Percentiles rank a stretch among this genome's conserved stretches.
phyloP scores from a whole-genome alignment of 495 filamentous ascomycete genomes.

The Penicillium odoratum region DNA sequence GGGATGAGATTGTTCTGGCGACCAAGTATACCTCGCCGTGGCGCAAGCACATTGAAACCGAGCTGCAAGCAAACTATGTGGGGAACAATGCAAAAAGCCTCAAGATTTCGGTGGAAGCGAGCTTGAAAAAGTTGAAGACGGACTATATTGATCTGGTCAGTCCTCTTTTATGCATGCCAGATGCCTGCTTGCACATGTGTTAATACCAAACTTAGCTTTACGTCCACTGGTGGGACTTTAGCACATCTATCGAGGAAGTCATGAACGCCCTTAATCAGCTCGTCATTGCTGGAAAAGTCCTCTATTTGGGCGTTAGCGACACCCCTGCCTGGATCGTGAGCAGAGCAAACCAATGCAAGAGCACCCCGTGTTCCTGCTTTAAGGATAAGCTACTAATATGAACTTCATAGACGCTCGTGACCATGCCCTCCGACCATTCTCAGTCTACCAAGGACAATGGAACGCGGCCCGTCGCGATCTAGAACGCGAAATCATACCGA shows the following conservation, averaged over 20 bases:
- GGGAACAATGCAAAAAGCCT: conserved; percentile 58
- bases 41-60: conserved; percentile 29
- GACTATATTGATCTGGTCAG: conserved; percentile 58
- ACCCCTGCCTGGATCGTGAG: conserved; percentile 64
- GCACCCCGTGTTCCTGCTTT: too few relatives aligned
- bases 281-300: conserved; percentile 57
- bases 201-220: conserved; percentile 36
- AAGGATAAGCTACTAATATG: background rate
- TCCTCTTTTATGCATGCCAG: background rate
- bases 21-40: conserved; percentile 64
- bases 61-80: conserved; percentile 54
- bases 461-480: conserved; percentile 53
- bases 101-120: conserved; percentile 53
- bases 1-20: conserved; percentile 70
- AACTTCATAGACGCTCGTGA: conserved; percentile 50
- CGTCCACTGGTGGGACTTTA: conserved; percentile 62
- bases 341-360: conserved; percentile 47
- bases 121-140: conserved; percentile 61
- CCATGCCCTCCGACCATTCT: conserved; percentile 61
- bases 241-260: conserved; percentile 59
- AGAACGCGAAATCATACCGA: conserved; percentile 59
- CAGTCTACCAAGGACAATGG: conserved; percentile 67
- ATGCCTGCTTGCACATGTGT: too few relatives aligned
- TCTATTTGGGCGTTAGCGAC: conserved; percentile 65
- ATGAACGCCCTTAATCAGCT: conserved; percentile 61